Conservation (phyloP, 306 rosid species). For the Corylus americana region DNA sequence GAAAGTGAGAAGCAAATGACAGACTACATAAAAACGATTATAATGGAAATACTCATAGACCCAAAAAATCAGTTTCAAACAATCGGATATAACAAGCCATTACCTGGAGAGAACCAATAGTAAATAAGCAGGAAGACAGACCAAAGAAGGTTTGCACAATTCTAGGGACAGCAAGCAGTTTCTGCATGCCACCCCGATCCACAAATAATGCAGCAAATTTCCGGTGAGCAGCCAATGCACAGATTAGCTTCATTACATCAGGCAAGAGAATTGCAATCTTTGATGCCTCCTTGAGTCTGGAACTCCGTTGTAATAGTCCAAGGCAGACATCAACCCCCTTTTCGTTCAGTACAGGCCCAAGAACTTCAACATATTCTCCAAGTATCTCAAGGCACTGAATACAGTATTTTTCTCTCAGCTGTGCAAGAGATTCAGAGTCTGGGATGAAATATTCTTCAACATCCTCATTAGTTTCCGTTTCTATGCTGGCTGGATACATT, state of each 20-base stretch:
- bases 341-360: constrained; percentile 95
- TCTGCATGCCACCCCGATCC: constrained; percentile 95
- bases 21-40: constrained; percentile 4
- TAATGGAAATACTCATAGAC: neutral
- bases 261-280: constrained; percentile 73
- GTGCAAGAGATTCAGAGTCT: constrained; percentile 64
- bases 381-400: constrained; percentile 92
- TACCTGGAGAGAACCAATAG: constrained; percentile 98
- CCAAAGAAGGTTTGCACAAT: constrained; percentile 78
- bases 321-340: constrained; percentile 97
- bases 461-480: constrained; percentile 53
- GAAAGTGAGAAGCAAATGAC: constrained; percentile 1
- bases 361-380: constrained; percentile 97
- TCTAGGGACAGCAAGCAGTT: constrained; percentile 92
- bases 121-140: constrained; percentile 86
- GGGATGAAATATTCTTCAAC: constrained; percentile 81
- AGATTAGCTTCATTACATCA: constrained; percentile 92
- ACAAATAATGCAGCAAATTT: constrained; percentile 96
- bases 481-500: constrained; percentile 41
- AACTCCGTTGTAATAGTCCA: constrained; percentile 76
- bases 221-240: constrained; percentile 96
- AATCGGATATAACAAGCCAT: neutral
- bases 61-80: neutral
- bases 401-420: constrained; percentile 87
- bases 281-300: constrained; percentile 62